Base-by-base conservation (phyloP, 495 filamentous ascomycete species). In the Pseudevernia furfuracea region DNA sequence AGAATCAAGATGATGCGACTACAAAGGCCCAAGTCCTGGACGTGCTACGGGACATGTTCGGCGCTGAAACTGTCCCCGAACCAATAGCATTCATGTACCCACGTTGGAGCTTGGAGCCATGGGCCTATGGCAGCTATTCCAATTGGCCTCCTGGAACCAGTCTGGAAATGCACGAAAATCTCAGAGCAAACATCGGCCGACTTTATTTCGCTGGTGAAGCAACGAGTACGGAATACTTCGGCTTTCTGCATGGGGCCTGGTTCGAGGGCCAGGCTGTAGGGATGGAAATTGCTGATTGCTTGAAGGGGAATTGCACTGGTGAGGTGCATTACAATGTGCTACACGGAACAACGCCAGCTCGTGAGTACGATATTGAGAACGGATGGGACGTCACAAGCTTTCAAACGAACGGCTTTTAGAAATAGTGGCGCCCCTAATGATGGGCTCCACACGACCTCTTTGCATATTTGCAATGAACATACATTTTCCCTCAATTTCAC, bases 191-290 rank as follows among this genome's bases (percentile, higher is more conserved):
- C 67, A 74, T 86, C 0, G 82, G 80, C 59, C 72, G 83, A 5
- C 70, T 91, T 25, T 89, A 80, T 74, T 91, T 89, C 71, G 87
- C 88, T 1, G 88, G 88, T 1, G 88, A 91, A 69, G 84, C 85
- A 34, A 89, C 86, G 0, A 88, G 84, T 65, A 75, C 83, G 17
- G 77, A 85, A 72, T 89, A 87, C 67, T 91, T 82, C 74, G 88
- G 88, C 0, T 90, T 88, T 71, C 71, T 91, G 74, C 88, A 91
- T 25, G 86, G 85, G 2, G 82, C 83, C 7, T 89, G 78, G 74
- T 85, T 80, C 48, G 85, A 88, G 72, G 87, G 87, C 1, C 74
- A 77, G 28, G 76, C 80, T 56, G 84, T 76, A 0, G 85, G 81
- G 1, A 68, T 75, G 65, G 71, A 76, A 25, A 79, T 87, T 60